Percentiles rank a stretch among this genome's conserved stretches.
phyloP scores from a whole-genome alignment of 257 asterid genomes.

The Lantana camara region DNA sequence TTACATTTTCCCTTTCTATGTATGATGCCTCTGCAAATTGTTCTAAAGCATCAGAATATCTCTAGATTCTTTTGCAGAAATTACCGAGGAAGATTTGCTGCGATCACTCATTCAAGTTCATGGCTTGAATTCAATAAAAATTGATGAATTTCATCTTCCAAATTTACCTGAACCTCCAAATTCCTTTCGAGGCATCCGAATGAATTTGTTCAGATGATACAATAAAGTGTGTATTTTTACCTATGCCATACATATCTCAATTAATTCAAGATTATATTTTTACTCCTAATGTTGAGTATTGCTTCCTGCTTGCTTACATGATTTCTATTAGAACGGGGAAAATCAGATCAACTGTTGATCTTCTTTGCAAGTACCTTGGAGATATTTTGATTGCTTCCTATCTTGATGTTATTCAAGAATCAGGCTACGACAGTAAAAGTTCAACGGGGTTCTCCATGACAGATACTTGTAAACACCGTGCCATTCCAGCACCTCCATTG shows the following conservation, averaged over 20 bases:
- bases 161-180: conserved; percentile 70
- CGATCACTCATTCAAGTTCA: conserved; percentile 59
- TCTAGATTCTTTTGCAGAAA: conserved; percentile 69
- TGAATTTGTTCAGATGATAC: conserved; percentile 89
- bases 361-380: conserved; percentile 96
- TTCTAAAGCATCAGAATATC: conserved; percentile 31
- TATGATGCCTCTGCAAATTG: too few species aligned
- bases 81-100: conserved; percentile 65
- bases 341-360: conserved; percentile 65
- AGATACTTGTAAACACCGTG: too few species aligned
- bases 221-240: conserved; percentile 48
- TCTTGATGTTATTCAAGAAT: conserved; percentile 72
- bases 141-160: conserved; percentile 65
- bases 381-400: conserved; percentile 90
- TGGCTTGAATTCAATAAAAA: conserved; percentile 42
- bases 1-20: too few species aligned
- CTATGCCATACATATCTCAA: neutral
- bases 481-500: neutral
- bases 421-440: conserved; percentile 78
- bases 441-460: too few species aligned
- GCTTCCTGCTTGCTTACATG: too few species aligned
- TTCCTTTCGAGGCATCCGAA: conserved; percentile 85
- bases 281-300: conserved; percentile 22
- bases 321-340: conserved; percentile 62
- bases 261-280: conserved; percentile 23